Base-by-base conservation (phyloP, 2,329 filamentous ascomycete species). In the Diaporthe humulicola region DNA sequence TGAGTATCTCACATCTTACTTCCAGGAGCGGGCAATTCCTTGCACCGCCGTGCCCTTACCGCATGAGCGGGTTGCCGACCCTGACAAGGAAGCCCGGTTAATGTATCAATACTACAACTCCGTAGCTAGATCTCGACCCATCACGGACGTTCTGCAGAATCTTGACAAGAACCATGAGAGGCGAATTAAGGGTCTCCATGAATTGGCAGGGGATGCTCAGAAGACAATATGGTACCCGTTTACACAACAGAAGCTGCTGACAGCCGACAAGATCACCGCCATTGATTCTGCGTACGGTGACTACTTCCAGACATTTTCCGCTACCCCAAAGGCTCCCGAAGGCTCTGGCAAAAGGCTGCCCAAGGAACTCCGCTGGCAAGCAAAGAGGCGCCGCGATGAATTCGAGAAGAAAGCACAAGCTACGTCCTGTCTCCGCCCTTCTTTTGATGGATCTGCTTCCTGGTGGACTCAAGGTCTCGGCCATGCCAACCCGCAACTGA, bases 381-480 rank as follows among this genome's bases (percentile, higher is more conserved):
- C 22, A 17, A 6, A 10, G 17, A 30, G 12, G 8, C 17, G 42
- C 14, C 19, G 7, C 17, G 12, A 4, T 1, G 33, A 14, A 22
- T 84, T 9, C 33, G 30, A 42, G 8, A 5, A 1, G 19, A 30
- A 42, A 19, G 33, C 8, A n/a, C n/a, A 17, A 22, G n/a, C 33
- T 15, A 30, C 2, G 8, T 38, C 57, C 17, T 80, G 91, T 4
- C 83, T 95, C 0, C 88, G 87, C 60, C 89, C 94, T 1, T 92
- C 93, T 0, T 95, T 97, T 73, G 95, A 97, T 78, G 95, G 93
- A 3, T 97, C 94, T 0, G 94, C 94, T 1, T 96, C 94, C 0
- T 97, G 95, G 95, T 97, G 95, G 95, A 97, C 95, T 0, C 95
- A 97, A 83, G 95, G 95, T 2, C 88, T 97, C 0, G 95, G 95